Evolutionary conservation across 768 basidiomycete species (phyloP), one percentile per base, ranked within the genome.

Genomic region (Suillus spraguei): DNA sequence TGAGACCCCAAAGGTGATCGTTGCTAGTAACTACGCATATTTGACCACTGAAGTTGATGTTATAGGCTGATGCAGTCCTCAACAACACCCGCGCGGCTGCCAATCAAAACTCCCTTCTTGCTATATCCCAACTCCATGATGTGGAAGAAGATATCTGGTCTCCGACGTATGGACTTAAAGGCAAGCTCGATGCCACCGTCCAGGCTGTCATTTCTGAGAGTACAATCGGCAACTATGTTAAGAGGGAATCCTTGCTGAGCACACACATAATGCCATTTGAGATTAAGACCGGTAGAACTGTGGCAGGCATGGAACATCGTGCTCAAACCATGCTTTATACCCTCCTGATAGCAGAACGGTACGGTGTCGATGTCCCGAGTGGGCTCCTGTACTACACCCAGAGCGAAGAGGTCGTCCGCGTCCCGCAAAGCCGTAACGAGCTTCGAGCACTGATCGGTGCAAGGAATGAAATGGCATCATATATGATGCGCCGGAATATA

Each of bases 301-400:
- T 85, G 9, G 89, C 87, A 0, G 84, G 85, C 2, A 88, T 95
- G 86, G 95, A 97, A 67, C 97, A 99, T 75, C 90, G 97, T 42
- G 97, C 97, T 0, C 97, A 99, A 76, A 99, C 97, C 1, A 95
- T 98, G 89, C 78, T 99, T 4, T 99, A 99, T 74, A 97, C 95
- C 1, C 80, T 99, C 5, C 82, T 99, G 1, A 87, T 95, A 68
- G 85, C 87, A 44, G 96, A 99, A 72, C 85, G 97, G n/a, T 98
- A 98, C 70, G 93, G 88, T 6, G 83, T 85, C 6, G 84, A 90
- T 24, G 87, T 97, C 10, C 83, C 87, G 1, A 86, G 89, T 8
- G 97, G 97, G 16, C 78, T 99, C 52, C 81, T 99, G 38, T 98
- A 94, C 71, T 99, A 99, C 73, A 96, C 96, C 1, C 95, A 97